Evolutionary conservation across 441 rosid genomes (phyloP).

Genomic region (Brassica hybrid): DNA sequence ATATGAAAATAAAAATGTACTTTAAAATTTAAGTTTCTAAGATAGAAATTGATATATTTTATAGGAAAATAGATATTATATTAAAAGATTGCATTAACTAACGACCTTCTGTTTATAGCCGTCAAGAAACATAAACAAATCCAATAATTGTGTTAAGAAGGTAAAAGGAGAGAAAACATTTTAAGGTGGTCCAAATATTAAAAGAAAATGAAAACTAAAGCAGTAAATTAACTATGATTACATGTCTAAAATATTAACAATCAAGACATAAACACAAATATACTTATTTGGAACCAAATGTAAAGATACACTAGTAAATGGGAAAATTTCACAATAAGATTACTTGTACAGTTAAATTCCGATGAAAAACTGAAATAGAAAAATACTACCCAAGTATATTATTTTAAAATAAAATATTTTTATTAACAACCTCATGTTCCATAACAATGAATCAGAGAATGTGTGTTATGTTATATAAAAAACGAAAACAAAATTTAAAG

Average conservation of each 20-base stretch:
- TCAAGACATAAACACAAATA: conserved; percentile 5
- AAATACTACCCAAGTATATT: too few species aligned
- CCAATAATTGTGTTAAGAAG: background rate
- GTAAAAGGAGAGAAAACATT: background rate
- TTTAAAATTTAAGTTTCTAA: background rate
- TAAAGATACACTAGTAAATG: background rate
- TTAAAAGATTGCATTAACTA: background rate
- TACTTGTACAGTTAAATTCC: too few species aligned
- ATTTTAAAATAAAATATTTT: too few species aligned
- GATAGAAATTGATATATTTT: background rate
- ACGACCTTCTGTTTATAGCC: background rate
- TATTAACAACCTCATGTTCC: too few species aligned
- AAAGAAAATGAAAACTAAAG: conserved; percentile 7
- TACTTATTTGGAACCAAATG: background rate
- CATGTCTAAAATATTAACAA: background rate
- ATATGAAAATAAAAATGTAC: background rate
- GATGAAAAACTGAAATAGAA: too few species aligned
- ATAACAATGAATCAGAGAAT: too few species aligned
- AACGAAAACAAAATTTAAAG: too few species aligned
- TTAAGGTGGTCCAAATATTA: conserved; percentile 1
- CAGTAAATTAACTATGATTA: background rate
- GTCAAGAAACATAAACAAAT: background rate
- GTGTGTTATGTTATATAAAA: too few species aligned
- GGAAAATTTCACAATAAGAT: too few species aligned
- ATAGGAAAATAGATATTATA: background rate